Percentiles rank a stretch among this genome's conserved stretches.
Evolutionary conservation across 805 yeast genomes (phyloP).

Genomic region (Metschnikowia picachoensis): DNA sequence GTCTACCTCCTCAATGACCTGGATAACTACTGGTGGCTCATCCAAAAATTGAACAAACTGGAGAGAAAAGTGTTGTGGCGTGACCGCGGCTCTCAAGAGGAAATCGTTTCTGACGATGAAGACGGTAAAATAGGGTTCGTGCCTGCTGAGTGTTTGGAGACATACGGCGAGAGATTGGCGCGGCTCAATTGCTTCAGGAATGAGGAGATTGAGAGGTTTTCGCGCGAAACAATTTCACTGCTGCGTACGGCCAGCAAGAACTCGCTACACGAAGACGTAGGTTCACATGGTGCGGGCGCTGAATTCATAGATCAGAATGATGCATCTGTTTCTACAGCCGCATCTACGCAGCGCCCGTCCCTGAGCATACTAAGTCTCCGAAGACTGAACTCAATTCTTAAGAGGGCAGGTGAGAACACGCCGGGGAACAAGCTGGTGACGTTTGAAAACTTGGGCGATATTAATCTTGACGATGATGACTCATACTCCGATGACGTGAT

Average conservation of each 20-base stretch:
- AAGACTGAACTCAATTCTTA: constrained; percentile 16
- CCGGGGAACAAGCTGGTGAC: constrained; percentile 33
- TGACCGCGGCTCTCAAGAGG: constrained; percentile 14
- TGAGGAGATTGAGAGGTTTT: constrained; percentile 53
- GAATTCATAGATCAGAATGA: background rate
- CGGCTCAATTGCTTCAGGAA: constrained; percentile 89
- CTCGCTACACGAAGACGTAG: too few species aligned
- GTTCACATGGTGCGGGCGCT: background rate
- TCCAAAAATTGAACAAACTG: constrained; percentile 40
- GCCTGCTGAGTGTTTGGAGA: constrained; percentile 93
- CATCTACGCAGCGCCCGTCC: background rate
- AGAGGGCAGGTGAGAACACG: constrained; percentile 9
- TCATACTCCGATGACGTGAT: constrained; percentile 4
- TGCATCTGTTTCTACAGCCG: background rate
- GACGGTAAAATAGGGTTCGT: constrained; percentile 86
- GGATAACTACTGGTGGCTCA: constrained; percentile 97
- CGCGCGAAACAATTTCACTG: background rate
- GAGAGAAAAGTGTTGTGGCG: constrained; percentile 22
- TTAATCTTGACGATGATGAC: constrained; percentile 20
- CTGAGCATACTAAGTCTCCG: background rate
- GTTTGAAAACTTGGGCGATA: constrained; percentile 33
- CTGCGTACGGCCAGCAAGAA: background rate
- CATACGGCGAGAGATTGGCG: constrained; percentile 87
- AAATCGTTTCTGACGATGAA: constrained; percentile 30
- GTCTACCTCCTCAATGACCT: constrained; percentile 80